Evolutionary conservation across 139 green algal species (phyloP), one percentile per base, ranked within the genome.

Genomic region (Coccomyxa sp.): DNA sequence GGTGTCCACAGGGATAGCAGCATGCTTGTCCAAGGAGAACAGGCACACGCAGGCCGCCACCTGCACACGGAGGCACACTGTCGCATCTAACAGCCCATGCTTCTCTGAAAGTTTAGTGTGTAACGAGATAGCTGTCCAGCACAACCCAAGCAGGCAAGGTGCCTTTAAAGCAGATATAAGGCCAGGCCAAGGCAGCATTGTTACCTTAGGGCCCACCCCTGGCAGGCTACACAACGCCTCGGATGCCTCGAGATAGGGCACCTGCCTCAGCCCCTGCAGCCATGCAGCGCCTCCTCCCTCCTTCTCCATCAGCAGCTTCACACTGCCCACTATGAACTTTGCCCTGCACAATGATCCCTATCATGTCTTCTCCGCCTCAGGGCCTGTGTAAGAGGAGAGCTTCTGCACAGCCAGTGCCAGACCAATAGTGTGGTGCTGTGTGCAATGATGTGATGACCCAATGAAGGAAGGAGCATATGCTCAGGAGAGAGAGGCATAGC

Each of bases 1-100:
- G 12, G 94, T 98, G 89, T 99, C 95, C 37, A 99, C 95, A 9
- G 95, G 95, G 35, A 98, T 94, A 0, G 91, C 90, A 10, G 85
- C 81, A 69, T 93, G 86, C 83, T 98, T 97, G 88, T 99, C 92
- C 33, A 98, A 79, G 1, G 88, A 91, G 83, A 99, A 98, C n/a
- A 99, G 91, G 55, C 81, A 89, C 39, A 97, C 88, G 82, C 94
- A 98, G 27, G 94, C 94, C 1, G 92, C 94, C 16, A 98, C 94
- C 82, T 82, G 82, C n/a, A 50, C 36, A 64, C 14, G 14, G 18
- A 35, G 29, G 39, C 39, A 58, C 24, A 35, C 4, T 39, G 9
- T 36, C 18, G 33, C 39, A 68, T 1, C 6, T 34, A 27, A 16
- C 29, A 55, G 73, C 38, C 14, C 18, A 77, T 36, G n/a, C 41